Conservation (phyloP, 1,284 basidiomycete species). For the Papiliotrema flavescens region DNA sequence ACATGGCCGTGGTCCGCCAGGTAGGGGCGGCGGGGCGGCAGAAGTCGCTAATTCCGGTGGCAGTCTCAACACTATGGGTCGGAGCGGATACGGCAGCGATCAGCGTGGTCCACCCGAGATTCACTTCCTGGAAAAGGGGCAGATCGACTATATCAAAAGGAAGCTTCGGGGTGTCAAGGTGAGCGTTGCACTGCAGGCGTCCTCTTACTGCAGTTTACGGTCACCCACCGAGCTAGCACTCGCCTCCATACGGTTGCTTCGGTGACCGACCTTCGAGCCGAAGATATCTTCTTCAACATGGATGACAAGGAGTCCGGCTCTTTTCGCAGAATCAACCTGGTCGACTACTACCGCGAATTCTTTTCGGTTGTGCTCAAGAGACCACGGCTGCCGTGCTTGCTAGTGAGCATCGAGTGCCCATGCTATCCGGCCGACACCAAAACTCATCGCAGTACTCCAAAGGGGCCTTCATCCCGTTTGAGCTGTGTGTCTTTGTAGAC, state of each 20-base stretch:
- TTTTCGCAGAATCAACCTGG: constrained; percentile 28
- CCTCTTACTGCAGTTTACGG: not conserved
- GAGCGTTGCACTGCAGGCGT: constrained; percentile 16
- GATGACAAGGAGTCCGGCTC: constrained; percentile 23
- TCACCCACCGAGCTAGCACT: constrained; percentile 33
- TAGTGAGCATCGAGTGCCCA: constrained; percentile 3
- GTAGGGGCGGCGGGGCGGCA: constrained; percentile 16
- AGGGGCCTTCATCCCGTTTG: constrained; percentile 46
- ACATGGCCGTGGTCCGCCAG: constrained; percentile 12
- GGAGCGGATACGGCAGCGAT: constrained; percentile 1
- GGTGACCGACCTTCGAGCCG: constrained; percentile 29
- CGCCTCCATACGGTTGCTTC: constrained; percentile 36
- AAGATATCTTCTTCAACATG: constrained; percentile 28
- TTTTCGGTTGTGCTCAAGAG: constrained; percentile 40
- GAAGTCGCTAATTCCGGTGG: constrained; percentile 18
- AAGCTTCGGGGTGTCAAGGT: constrained; percentile 27
- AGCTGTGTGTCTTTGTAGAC: constrained; percentile 38
- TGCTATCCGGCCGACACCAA: constrained; percentile 41
- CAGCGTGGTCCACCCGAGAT: constrained; percentile 24
- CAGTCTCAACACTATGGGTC: constrained; percentile 15
- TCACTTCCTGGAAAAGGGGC: constrained; percentile 21
- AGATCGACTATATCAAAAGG: constrained; percentile 36
- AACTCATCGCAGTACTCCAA: constrained; percentile 35
- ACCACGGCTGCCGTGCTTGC: constrained; percentile 43
- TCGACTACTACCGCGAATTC: constrained; percentile 41